Percentiles rank a stretch among this genome's conserved stretches.
phyloP scores from a whole-genome alignment of 2,329 filamentous ascomycete species.

The Cladosporium sp. region DNA sequence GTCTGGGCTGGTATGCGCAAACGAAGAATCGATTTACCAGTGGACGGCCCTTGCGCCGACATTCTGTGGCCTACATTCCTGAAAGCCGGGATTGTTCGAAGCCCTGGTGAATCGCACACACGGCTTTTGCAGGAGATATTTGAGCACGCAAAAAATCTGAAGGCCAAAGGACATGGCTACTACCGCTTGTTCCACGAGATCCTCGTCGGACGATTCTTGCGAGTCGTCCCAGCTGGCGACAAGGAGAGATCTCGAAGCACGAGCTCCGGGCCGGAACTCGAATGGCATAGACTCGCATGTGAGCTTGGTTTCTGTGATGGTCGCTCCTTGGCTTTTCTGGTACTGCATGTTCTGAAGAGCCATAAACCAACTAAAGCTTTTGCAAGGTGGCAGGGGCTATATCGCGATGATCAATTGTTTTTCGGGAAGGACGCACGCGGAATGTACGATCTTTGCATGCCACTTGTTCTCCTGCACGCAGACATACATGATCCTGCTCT shows the following conservation, averaged over 20 bases:
- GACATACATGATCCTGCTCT: background rate
- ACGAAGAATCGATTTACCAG: conserved; percentile 43
- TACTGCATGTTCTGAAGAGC: conserved; percentile 25
- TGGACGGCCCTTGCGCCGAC: conserved; percentile 40
- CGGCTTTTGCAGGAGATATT: conserved; percentile 40
- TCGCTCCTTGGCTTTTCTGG: conserved; percentile 27
- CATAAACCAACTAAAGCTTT: conserved; percentile 18
- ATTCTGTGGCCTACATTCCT: conserved; percentile 50
- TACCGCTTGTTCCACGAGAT: conserved; percentile 45
- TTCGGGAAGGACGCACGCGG: conserved; percentile 32
- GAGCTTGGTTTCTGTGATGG: conserved; percentile 38
- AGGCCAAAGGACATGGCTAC: conserved; percentile 37
- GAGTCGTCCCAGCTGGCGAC: conserved; percentile 25
- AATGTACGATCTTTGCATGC: conserved; percentile 46
- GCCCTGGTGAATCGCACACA: too few relatives aligned
- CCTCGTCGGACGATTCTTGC: conserved; percentile 45
- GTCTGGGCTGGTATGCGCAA: conserved; percentile 46
- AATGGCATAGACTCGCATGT: conserved; percentile 38
- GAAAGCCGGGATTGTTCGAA: conserved; percentile 27
- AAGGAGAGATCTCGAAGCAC: too few relatives aligned
- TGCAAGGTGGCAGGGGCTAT: conserved; percentile 38
- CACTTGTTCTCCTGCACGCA: conserved; percentile 34
- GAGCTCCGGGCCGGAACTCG: conserved; percentile 22
- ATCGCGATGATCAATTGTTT: conserved; percentile 27
- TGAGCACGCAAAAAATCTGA: conserved; percentile 44